Evolutionary conservation across 176 grass and related monocot genomes (phyloP), one percentile per base, ranked within the genome.

Genomic region (Triticum turgidum): DNA sequence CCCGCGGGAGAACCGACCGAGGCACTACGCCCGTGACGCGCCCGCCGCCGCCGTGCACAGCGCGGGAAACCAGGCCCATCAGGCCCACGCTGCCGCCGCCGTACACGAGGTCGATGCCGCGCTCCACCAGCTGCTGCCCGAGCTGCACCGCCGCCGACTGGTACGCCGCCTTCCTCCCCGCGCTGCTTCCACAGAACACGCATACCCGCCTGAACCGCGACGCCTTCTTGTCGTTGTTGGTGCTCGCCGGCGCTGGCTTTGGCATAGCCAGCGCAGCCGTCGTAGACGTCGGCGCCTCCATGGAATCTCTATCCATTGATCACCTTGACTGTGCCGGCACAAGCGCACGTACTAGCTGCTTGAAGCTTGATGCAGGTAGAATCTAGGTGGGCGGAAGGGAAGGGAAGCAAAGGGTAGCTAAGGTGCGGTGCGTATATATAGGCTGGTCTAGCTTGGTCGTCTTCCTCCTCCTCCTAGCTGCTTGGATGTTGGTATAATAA

Each of bases 11-110:
- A 3, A 95, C 86, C 2, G 84, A 29, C 61, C 85, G 87, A 9
- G 93, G 93, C 11, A 92, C 91, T 0, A 95, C 69, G 5, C 91
- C 91, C 3, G 89, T 80, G 13, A 95, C 93, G n/a, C 89, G 91
- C 0, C 93, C 69, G 6, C 93, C 93, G 41, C 88, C 91, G 17
- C 39, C 87, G 76, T 95, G 87, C 21, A 89, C 93, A 6, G 90
- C 88, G 63, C 79, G 86, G 72, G 93, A 92, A 4, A 95, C 49
- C 2, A 91, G 76, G 5, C 93, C 93, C 93, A 95, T 95, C 1
- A 95, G 93, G 0, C 91, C 93, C 15, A 93, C 83, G 73, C 93
- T 89, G 61, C 91, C 93, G 64, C 93, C 93, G 61, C 93, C 93
- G 85, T 95, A 95, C 27, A 95, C 93, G 37, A 95, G 68, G 71